Base-by-base conservation (phyloP, 306 rosid species). In the Casuarina equisetifolia region DNA sequence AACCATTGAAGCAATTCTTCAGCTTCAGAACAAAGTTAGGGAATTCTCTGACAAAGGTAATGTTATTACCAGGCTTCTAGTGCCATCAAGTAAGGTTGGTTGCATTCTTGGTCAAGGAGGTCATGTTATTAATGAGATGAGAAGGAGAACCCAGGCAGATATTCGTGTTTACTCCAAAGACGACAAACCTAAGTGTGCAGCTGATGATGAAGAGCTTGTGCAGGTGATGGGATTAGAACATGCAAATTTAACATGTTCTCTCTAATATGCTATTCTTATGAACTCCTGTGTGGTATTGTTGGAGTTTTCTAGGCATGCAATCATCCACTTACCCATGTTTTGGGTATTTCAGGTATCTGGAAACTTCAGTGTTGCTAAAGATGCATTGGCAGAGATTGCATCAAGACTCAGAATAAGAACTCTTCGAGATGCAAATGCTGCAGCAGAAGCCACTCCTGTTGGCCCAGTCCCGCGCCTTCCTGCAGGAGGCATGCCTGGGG, bases 91-190 rank as follows among this genome's bases (percentile, higher is more conserved):
- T 72, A 76, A 77, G 74, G 82, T 77, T 80, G 84, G 84, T 40
- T 84, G 87, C 87, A 35, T 84, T 49, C 81, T 84, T 77, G 87
- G 87, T 59, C 79, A 80, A 84, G 87, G 87, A 69, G 84, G 84
- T n/a, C 73, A 72, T 50, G 76, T 84, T 40, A 80, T 80, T 25
- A 84, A 76, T 76, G 87, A 84, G 70, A 73, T 80, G 82, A 81
- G 84, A 19, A 77, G 79, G 78, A 73, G 79, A 80, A 84, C 84
- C 54, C 81, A 75, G 52, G 83, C 78, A 54, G 81, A 76, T 63
- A 79, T 76, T 73, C 82, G 85, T 35, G 77, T 84, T 16, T 69
- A 49, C 73, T 80, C 85, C 0, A 84, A 77, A 67, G 85, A 84
- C 13, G 85, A 78, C 38, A 73, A 76, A 70, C 87, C 87, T 4